Evolutionary conservation across 495 filamentous ascomycete genomes (phyloP).

Genomic region (Aspergillus nanangensis): DNA sequence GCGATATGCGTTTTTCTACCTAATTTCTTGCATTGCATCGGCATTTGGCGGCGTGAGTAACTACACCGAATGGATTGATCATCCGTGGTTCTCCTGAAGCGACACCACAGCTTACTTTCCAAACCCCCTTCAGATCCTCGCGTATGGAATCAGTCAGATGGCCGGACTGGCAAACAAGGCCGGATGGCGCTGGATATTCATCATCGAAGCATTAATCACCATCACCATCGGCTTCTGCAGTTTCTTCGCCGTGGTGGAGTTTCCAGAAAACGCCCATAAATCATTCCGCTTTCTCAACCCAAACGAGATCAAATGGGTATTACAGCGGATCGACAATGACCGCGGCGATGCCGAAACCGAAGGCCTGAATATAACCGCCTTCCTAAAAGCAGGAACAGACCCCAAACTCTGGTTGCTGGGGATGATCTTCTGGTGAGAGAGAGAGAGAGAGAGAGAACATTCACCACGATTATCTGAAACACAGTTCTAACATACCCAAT

Average conservation of each 20-base stretch:
- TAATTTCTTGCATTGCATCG: constrained; percentile 58
- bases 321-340: constrained; percentile 54
- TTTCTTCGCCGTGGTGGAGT: constrained; percentile 33
- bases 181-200: constrained; percentile 65
- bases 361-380: constrained; percentile 46
- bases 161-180: constrained; percentile 38
- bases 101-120: too few species aligned
- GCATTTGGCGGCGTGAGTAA: constrained; percentile 56
- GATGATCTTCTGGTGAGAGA: constrained; percentile 52
- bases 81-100: too few species aligned
- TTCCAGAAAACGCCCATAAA: constrained; percentile 48
- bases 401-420: constrained; percentile 60
- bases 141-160: constrained; percentile 60
- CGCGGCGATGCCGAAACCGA: constrained; percentile 49
- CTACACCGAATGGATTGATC: too few species aligned
- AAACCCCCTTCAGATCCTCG: too few species aligned
- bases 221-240: neutral
- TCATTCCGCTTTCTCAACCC: constrained; percentile 50
- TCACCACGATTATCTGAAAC: too few species aligned
- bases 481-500: too few species aligned
- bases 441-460: too few species aligned
- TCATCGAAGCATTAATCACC: constrained; percentile 48
- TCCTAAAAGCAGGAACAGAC: constrained; percentile 45
- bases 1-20: constrained; percentile 60
- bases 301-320: constrained; percentile 49